Conservation (phyloP, 2,329 filamentous ascomycete genomes). For the Arthrocladium fulminans region DNA sequence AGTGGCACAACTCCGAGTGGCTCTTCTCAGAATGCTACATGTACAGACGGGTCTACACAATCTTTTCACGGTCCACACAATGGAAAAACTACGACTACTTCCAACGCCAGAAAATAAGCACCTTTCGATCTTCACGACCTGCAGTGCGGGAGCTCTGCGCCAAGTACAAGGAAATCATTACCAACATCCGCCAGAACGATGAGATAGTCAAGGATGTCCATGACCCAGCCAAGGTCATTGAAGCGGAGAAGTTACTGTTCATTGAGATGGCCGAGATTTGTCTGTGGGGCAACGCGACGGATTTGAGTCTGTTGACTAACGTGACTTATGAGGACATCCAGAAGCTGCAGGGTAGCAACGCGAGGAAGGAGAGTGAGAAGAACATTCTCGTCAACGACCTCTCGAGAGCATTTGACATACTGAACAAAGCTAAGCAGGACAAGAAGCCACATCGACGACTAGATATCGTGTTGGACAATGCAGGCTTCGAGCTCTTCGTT, state of each 20-base stretch:
- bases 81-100: constrained; percentile 65
- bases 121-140: constrained; percentile 23
- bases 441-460: constrained; percentile 64
- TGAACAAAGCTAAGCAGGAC: constrained; percentile 56
- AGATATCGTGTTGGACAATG: constrained; percentile 93
- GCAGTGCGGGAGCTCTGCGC: constrained; percentile 24
- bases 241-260: constrained; percentile 25
- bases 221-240: constrained; percentile 38
- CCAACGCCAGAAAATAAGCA: constrained; percentile 25
- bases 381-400: constrained; percentile 91
- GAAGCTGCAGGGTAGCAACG: constrained; percentile 82
- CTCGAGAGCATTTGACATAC: constrained; percentile 57
- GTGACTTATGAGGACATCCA: constrained; percentile 67
- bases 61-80: constrained; percentile 65
- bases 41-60: constrained; percentile 69
- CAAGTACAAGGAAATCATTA: constrained; percentile 22
- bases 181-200: constrained; percentile 29
- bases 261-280: constrained; percentile 28
- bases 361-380: constrained; percentile 75
- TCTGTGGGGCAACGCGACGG: constrained; percentile 30
- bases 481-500: constrained; percentile 93
- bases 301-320: constrained; percentile 25
- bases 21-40: constrained; percentile 91
- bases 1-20: constrained; percentile 82
- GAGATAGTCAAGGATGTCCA: constrained; percentile 32